phyloP scores from a whole-genome alignment of 2,329 filamentous ascomycete genomes.

The Gnomoniopsis smithogilvyi region DNA sequence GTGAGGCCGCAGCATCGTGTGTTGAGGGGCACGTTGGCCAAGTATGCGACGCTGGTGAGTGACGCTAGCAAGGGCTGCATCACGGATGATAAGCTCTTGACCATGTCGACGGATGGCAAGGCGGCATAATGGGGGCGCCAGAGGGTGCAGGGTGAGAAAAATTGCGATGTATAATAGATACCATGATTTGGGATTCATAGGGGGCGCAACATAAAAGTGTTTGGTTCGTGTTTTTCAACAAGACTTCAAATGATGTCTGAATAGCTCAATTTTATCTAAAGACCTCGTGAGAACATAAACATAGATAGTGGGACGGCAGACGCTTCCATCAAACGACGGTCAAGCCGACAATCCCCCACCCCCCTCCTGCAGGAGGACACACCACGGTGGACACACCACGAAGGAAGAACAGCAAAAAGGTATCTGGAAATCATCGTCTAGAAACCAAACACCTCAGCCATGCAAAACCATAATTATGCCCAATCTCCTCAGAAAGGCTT shows the following conservation, averaged over 20 bases:
- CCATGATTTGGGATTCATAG: slow-evolving; percentile 15
- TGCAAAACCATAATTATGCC: neutral
- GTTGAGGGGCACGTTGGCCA: slow-evolving; percentile 63
- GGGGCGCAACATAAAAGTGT: slow-evolving; percentile 12
- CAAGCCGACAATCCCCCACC: neutral
- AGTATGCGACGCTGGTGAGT: slow-evolving; percentile 62
- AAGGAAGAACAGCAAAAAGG: neutral
- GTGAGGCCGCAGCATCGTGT: slow-evolving; percentile 57
- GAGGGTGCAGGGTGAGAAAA: neutral
- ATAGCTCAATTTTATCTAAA: neutral
- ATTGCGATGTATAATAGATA: slow-evolving; percentile 14
- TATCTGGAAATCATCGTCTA: slow-evolving; percentile 2
- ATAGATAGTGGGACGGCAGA: too few relatives aligned
- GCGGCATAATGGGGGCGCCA: neutral
- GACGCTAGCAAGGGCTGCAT: slow-evolving; percentile 59
- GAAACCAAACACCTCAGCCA: slow-evolving; percentile 14
- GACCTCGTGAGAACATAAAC: too few relatives aligned
- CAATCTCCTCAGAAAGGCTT: slow-evolving; percentile 10
- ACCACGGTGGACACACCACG: neutral
- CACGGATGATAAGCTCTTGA: slow-evolving; percentile 40
- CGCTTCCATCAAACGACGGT: too few relatives aligned
- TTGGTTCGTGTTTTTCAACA: neutral
- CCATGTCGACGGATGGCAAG: slow-evolving; percentile 5
- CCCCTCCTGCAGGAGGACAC: neutral
- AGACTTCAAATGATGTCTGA: neutral